A percentile compares a stretch with the other conserved stretches of the same genome.
These are phyloP conservation scores for Ehretia macrophylla DNA, from an alignment of 257 asterid species.

Conservation along the genomic window DNA sequence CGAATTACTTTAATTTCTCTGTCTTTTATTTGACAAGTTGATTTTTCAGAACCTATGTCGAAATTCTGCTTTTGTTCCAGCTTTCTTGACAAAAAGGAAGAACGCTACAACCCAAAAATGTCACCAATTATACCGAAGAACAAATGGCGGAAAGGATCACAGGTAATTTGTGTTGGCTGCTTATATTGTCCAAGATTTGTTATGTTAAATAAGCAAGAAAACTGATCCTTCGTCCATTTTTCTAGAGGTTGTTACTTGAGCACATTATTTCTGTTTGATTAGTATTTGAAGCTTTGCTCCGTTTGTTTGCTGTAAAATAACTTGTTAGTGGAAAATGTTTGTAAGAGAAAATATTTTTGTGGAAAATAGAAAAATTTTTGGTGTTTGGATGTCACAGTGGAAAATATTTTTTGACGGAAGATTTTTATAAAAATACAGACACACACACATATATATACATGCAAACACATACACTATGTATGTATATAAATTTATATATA, in stretches of 20 bases:
- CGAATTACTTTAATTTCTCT: slow-evolving; percentile 5
- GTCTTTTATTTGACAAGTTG: not conserved
- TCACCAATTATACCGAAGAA: slow-evolving; percentile 71
- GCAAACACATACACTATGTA: too few species aligned
- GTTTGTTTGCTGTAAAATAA: too few species aligned
- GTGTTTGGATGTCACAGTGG: too few species aligned
- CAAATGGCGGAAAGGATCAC: slow-evolving; percentile 99
- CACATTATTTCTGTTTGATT: not conserved
- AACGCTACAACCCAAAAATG: slow-evolving; percentile 86
- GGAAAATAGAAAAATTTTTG: too few species aligned
- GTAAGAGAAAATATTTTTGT: too few species aligned
- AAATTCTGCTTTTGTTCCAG: slow-evolving; percentile 33
- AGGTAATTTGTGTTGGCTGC: slow-evolving; percentile 40
- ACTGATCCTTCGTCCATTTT: not conserved
- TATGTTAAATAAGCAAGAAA: not conserved
- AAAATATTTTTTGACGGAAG: too few species aligned
- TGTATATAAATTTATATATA: too few species aligned
- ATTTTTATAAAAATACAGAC: too few species aligned
- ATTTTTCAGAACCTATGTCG: not conserved
- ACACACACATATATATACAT: too few species aligned
- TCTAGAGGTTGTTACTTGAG: not conserved
- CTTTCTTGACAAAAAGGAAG: slow-evolving; percentile 73
- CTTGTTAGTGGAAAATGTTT: too few species aligned
- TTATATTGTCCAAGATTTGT: slow-evolving; percentile 8
- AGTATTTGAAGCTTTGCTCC: slow-evolving; percentile 7